phyloP scores from a whole-genome alignment of 331 rosid genomes.

The Malus hybrid region DNA sequence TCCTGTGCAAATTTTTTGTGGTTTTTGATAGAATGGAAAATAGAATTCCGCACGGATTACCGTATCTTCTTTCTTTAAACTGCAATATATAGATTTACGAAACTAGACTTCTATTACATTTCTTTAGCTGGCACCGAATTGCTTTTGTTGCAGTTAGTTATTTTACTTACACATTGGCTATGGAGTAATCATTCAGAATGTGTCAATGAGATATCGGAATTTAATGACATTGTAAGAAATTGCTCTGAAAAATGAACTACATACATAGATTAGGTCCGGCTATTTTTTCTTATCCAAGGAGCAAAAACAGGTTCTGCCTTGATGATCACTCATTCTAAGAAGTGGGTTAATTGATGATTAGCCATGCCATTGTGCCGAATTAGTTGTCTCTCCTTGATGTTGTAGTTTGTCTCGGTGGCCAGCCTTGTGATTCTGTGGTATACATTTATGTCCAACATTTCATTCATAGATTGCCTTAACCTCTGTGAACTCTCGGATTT shows the following conservation, averaged over 20 bases:
- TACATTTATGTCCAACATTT: not conserved
- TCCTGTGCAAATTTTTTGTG: not conserved
- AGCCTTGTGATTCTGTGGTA: not conserved
- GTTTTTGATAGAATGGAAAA: not conserved
- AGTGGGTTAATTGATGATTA: not conserved
- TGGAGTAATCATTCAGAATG: not conserved
- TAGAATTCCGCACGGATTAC: not conserved
- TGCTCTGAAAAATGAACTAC: not conserved
- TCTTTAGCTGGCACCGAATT: not conserved
- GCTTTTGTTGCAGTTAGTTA: not conserved
- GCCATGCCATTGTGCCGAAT: not conserved
- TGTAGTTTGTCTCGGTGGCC: not conserved
- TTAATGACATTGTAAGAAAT: not conserved
- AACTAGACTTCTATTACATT: too few species aligned
- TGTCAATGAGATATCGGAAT: not conserved
- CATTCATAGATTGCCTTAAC: not conserved
- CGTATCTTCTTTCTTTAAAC: not conserved
- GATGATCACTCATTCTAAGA: not conserved
- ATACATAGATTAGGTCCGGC: not conserved
- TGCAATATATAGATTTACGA: too few species aligned
- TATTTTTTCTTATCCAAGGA: not conserved
- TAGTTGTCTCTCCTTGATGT: not conserved
- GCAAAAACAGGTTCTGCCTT: not conserved
- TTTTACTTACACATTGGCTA: not conserved
- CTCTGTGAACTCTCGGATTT: not conserved